These are phyloP conservation scores for Farysia itapuensis DNA, from an alignment of 1,284 basidiomycete species.

Conservation along the genomic window DNA sequence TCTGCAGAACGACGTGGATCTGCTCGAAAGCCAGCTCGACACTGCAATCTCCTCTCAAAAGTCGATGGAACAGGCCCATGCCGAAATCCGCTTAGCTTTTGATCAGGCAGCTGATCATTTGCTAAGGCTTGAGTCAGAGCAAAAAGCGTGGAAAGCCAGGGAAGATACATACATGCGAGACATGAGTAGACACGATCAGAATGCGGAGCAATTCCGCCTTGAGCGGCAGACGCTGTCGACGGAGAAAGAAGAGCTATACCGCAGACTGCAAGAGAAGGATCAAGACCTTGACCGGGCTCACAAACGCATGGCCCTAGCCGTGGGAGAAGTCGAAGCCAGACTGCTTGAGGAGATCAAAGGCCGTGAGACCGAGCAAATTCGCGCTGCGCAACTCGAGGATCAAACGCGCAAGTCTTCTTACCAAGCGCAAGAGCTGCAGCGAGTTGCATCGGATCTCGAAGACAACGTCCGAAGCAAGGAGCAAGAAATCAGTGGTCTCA, in stretches of 20 bases:
- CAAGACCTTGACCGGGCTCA: constrained; percentile 76
- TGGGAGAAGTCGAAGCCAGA: constrained; percentile 75
- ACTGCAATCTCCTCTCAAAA: constrained; percentile 66
- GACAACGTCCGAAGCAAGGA: constrained; percentile 78
- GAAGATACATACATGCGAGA: constrained; percentile 62
- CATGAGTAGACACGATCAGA: constrained; percentile 30
- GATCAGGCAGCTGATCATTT: constrained; percentile 82
- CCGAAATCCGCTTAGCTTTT: constrained; percentile 72
- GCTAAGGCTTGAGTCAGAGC: constrained; percentile 74
- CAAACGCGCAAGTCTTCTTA: constrained; percentile 67
- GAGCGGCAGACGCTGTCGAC: constrained; percentile 28
- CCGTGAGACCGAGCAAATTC: constrained; percentile 39
- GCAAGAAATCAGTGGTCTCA: constrained; percentile 69
- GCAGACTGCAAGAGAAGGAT: constrained; percentile 72
- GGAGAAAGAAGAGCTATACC: constrained; percentile 72
- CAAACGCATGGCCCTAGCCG: constrained; percentile 72
- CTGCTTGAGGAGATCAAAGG: constrained; percentile 70
- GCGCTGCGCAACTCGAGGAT: constrained; percentile 39
- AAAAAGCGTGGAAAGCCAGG: constrained; percentile 69
- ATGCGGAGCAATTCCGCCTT: constrained; percentile 32
- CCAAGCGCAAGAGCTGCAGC: constrained; percentile 75
- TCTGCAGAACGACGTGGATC: constrained; percentile 79
- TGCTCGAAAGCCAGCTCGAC: constrained; percentile 82
- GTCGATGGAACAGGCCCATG: constrained; percentile 66
- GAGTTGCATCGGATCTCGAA: constrained; percentile 77